phyloP scores from a whole-genome alignment of 306 rosid species.

The Luffa aegyptiaca region DNA sequence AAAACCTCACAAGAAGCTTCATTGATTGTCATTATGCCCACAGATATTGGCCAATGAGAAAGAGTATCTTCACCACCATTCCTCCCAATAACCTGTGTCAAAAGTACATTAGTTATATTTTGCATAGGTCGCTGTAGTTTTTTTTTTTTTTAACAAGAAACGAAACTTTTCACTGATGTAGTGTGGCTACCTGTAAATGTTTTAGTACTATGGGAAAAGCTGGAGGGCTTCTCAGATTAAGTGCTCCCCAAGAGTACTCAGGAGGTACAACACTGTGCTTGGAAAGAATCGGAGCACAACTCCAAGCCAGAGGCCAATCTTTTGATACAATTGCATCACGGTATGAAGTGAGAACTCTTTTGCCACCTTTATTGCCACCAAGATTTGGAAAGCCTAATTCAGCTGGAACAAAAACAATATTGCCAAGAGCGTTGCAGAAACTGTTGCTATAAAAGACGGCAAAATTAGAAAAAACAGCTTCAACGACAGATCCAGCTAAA shows the following conservation, averaged over 20 bases:
- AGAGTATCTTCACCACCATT: conserved; percentile 96
- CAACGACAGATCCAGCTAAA: conserved; percentile 81
- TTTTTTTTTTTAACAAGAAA: no score
- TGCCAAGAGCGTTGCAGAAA: conserved; percentile 81
- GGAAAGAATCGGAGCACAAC: conserved; percentile 80
- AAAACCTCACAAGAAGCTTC: conserved; percentile 82
- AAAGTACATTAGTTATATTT: conserved; percentile 17
- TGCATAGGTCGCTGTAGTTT: not conserved
- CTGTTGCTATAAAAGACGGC: conserved; percentile 73
- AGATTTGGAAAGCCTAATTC: conserved; percentile 81
- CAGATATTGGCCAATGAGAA: conserved; percentile 87
- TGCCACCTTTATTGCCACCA: conserved; percentile 50
- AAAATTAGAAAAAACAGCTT: conserved; percentile 73
- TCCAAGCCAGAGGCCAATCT: conserved; percentile 98
- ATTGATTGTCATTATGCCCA: conserved; percentile 70
- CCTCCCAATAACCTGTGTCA: conserved; percentile 56
- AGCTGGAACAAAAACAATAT: conserved; percentile 77
- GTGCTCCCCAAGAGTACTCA: conserved; percentile 84
- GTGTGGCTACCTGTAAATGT: conserved; percentile 62
- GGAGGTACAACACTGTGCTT: conserved; percentile 66
- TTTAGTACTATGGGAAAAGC: conserved; percentile 64
- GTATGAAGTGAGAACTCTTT: conserved; percentile 82
- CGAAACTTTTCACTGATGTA: not conserved
- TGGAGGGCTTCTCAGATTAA: conserved; percentile 84
- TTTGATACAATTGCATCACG: conserved; percentile 66